Percentiles rank a stretch among this genome's conserved stretches.
Conservation (phyloP, 768 basidiomycete genomes). For the Filobasidium floriforme region DNA sequence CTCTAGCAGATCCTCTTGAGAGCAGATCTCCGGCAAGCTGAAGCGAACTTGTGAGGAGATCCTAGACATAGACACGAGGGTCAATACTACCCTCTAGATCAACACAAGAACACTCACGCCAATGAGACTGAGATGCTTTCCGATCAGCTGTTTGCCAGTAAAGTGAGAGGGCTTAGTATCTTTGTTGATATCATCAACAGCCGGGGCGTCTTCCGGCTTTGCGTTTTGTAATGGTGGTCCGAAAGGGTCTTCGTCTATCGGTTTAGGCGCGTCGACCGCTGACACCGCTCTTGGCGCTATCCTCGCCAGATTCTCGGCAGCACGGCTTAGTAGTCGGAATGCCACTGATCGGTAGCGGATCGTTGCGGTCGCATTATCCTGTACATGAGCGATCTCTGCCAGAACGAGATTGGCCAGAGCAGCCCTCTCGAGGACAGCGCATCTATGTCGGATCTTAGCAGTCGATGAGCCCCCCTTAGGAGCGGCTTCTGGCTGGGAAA, state of each 20-base stretch:
- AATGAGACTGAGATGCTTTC: neutral
- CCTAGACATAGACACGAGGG: neutral
- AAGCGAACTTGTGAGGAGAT: neutral
- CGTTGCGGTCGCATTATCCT: slow-evolving; percentile 60
- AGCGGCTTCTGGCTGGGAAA: neutral
- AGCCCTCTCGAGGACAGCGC: slow-evolving; percentile 58
- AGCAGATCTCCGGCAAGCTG: slow-evolving; percentile 32
- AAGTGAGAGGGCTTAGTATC: neutral
- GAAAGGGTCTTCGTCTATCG: slow-evolving; percentile 51
- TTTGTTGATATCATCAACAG: slow-evolving; percentile 30
- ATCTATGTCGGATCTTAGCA: slow-evolving; percentile 57
- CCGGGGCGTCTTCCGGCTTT: slow-evolving; percentile 25
- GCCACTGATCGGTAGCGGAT: slow-evolving; percentile 60
- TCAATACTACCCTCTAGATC: too few species aligned
- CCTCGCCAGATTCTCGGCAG: slow-evolving; percentile 60
- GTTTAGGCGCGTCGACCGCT: slow-evolving; percentile 57
- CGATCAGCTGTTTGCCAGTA: slow-evolving; percentile 1
- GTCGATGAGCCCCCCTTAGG: slow-evolving; percentile 45
- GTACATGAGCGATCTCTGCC: slow-evolving; percentile 55
- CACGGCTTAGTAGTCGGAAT: slow-evolving; percentile 71
- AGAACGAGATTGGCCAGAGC: slow-evolving; percentile 66
- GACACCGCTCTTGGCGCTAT: slow-evolving; percentile 43
- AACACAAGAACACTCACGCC: neutral
- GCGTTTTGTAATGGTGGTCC: slow-evolving; percentile 36
- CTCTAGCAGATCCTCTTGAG: slow-evolving; percentile 68